Conservation (phyloP, 192 early-diverging fungal species). For the Linnemannia exigua region DNA sequence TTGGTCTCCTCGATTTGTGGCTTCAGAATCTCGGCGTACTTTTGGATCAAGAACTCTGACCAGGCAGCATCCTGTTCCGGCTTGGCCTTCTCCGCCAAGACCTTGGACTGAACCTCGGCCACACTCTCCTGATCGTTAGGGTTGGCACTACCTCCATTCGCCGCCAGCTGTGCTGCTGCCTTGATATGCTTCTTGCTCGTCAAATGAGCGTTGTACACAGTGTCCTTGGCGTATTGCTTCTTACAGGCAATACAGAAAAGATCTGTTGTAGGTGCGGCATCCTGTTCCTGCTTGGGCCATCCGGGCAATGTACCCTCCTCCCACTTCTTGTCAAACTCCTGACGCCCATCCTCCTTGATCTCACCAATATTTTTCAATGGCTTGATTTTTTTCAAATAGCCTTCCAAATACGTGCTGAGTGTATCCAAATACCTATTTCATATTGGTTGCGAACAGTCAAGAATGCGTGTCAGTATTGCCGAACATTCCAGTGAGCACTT, state of each 20-base stretch:
- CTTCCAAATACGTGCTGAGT: constrained; percentile 78
- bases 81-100: constrained; percentile 61
- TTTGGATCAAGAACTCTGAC: constrained; percentile 71
- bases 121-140: constrained; percentile 18
- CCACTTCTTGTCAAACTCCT: constrained; percentile 79
- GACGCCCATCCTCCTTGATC: constrained; percentile 61
- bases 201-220: constrained; percentile 89
- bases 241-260: constrained; percentile 83
- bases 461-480: neutral
- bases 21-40: constrained; percentile 71
- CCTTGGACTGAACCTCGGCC: constrained; percentile 36
- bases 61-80: constrained; percentile 74
- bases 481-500: neutral
- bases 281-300: constrained; percentile 68
- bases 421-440: constrained; percentile 71
- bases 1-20: constrained; percentile 81
- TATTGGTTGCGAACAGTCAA: neutral
- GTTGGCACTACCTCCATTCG: constrained; percentile 27
- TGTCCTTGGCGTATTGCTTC: constrained; percentile 87
- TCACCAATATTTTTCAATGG: constrained; percentile 81
- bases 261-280: constrained; percentile 53
- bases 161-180: constrained; percentile 69
- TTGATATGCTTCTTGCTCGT: constrained; percentile 94
- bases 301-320: constrained; percentile 65
- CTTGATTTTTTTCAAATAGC: constrained; percentile 79